Conservation (phyloP, 2,329 filamentous ascomycete species). For the Fusarium subtropicale region DNA sequence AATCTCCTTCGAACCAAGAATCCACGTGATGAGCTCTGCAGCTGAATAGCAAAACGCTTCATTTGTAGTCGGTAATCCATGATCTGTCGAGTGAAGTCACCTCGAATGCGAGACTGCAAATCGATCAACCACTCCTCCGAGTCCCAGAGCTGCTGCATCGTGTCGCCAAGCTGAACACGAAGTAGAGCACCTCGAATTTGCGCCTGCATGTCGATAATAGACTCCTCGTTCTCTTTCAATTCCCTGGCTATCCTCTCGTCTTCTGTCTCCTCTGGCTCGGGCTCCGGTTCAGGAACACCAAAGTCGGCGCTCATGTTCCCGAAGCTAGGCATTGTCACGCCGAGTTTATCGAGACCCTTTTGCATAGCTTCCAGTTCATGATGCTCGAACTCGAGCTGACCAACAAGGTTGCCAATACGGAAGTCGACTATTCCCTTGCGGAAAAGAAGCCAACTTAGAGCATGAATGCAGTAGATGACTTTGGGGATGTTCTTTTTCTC, state of each 20-base stretch:
- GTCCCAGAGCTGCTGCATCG: slow-evolving; percentile 93
- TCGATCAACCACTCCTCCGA: slow-evolving; percentile 81
- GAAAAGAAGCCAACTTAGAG: slow-evolving; percentile 95
- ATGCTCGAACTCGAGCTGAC: slow-evolving; percentile 96
- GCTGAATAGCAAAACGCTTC: slow-evolving; percentile 79
- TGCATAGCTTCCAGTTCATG: slow-evolving; percentile 98
- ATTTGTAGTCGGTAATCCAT: slow-evolving; percentile 84
- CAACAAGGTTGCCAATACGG: slow-evolving; percentile 94
- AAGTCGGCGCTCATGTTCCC: slow-evolving; percentile 97
- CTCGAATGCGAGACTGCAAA: slow-evolving; percentile 87
- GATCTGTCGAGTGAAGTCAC: slow-evolving; percentile 87
- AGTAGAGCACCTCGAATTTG: slow-evolving; percentile 85
- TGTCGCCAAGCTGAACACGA: slow-evolving; percentile 79
- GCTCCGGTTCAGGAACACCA: slow-evolving; percentile 78
- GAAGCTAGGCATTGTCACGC: slow-evolving; percentile 96
- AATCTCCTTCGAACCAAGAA: slow-evolving; percentile 76
- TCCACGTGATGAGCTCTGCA: slow-evolving; percentile 84
- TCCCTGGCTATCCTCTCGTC: slow-evolving; percentile 89
- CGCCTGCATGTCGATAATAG: slow-evolving; percentile 84
- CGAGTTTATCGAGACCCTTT: slow-evolving; percentile 95
- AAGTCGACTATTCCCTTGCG: slow-evolving; percentile 96
- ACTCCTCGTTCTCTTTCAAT: slow-evolving; percentile 77
- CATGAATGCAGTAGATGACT: slow-evolving; percentile 98
- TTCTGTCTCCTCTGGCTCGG: slow-evolving; percentile 86
- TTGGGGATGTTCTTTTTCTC: slow-evolving; percentile 99